Percentiles rank a stretch among this genome's conserved stretches.
Conservation (phyloP, 2,329 filamentous ascomycete genomes). For the Ophiosphaerella narmari region DNA sequence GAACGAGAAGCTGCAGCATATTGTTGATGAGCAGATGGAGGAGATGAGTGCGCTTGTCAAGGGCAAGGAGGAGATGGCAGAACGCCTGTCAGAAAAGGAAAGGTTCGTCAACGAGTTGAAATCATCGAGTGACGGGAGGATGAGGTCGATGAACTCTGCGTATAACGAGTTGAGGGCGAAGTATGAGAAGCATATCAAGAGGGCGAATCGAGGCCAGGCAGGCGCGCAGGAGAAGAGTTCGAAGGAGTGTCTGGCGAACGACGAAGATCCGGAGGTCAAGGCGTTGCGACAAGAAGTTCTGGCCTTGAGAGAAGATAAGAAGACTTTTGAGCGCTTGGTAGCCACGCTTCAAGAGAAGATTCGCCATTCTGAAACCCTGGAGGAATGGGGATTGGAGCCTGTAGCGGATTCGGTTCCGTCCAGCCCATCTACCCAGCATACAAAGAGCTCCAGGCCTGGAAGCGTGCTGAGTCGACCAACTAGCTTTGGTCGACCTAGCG, state of each 20-base stretch:
- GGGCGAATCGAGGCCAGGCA: slow-evolving; percentile 12
- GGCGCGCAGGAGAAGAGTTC: slow-evolving; percentile 33
- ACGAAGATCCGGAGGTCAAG: slow-evolving; percentile 18
- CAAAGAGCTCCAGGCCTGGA: slow-evolving; percentile 12
- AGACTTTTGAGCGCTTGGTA: slow-evolving; percentile 36
- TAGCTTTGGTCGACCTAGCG: slow-evolving; percentile 10
- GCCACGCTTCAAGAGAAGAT: slow-evolving; percentile 38
- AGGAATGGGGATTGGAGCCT: slow-evolving; percentile 27
- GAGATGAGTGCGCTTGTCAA: slow-evolving; percentile 30
- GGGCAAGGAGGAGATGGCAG: slow-evolving; percentile 25
- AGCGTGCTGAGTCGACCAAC: slow-evolving; percentile 10
- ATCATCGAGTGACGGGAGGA: slow-evolving; percentile 22
- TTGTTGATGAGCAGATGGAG: slow-evolving; percentile 29
- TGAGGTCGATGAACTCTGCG: slow-evolving; percentile 26
- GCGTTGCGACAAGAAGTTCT: slow-evolving; percentile 37
- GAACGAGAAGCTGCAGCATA: slow-evolving; percentile 33
- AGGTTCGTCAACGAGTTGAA: slow-evolving; percentile 31
- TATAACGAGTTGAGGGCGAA: slow-evolving; percentile 26
- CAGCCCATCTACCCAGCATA: slow-evolving; percentile 14
- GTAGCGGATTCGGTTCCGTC: slow-evolving; percentile 12
- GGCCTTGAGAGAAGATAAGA: slow-evolving; percentile 36
- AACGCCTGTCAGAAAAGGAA: slow-evolving; percentile 33
- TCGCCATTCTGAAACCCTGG: slow-evolving; percentile 28
- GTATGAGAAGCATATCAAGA: slow-evolving; percentile 19
- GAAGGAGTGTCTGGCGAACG: background rate